phyloP scores from a whole-genome alignment of 169 alveolate genomes.

The Plasmodium cynomolgi region DNA sequence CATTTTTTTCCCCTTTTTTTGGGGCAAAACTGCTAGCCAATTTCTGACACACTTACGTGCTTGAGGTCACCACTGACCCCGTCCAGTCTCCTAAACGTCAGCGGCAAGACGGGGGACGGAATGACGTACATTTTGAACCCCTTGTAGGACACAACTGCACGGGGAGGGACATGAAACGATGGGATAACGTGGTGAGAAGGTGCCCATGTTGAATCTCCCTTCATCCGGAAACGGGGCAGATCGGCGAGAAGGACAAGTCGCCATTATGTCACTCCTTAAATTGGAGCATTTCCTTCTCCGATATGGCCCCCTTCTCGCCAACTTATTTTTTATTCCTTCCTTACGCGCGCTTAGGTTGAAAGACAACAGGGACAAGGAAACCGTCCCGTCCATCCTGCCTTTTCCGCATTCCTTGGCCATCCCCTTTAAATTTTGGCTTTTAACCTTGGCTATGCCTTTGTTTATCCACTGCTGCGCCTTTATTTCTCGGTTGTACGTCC shows the following conservation, averaged over 20 bases:
- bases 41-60: constrained; percentile 10
- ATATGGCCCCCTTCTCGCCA: background rate
- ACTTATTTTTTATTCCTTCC: background rate
- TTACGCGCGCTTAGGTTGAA: constrained; percentile 57
- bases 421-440: constrained; percentile 18
- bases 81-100: background rate
- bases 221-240: background rate
- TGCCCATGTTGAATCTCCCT: background rate
- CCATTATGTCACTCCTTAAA: background rate
- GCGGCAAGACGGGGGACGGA: constrained; percentile 39
- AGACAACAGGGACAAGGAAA: constrained; percentile 35
- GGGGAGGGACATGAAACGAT: background rate
- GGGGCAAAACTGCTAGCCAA: background rate
- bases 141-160: constrained; percentile 47
- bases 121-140: constrained; percentile 71
- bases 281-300: background rate
- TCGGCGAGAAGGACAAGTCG: background rate
- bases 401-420: background rate
- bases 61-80: constrained; percentile 3
- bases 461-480: constrained; percentile 71
- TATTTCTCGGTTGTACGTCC: constrained; percentile 41
- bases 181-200: background rate
- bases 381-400: background rate
- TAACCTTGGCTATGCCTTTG: constrained; percentile 62
- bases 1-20: background rate